phyloP scores from a whole-genome alignment of 2,329 filamentous ascomycete species.

The Penicillium rolfsii region DNA sequence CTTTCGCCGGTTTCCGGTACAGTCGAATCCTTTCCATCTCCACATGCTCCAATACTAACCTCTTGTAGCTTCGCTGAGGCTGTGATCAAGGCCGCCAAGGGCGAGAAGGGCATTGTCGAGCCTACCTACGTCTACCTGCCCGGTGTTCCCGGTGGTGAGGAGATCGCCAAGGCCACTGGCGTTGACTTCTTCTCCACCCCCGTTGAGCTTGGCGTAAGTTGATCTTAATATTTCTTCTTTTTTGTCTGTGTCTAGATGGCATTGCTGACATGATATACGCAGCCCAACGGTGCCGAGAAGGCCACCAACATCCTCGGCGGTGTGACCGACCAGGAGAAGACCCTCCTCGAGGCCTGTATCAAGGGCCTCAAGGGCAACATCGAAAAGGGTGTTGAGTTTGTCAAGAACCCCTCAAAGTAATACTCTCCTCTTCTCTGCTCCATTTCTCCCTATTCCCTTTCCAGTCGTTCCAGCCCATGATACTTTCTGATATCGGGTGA shows the following conservation, averaged over 20 bases:
- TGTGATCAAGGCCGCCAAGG: slow-evolving; percentile 83
- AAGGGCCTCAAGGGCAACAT: slow-evolving; percentile 90
- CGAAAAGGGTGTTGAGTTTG: slow-evolving; percentile 87
- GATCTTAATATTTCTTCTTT: slow-evolving; percentile 8
- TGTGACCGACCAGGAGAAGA: slow-evolving; percentile 86
- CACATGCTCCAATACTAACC: slow-evolving; percentile 27
- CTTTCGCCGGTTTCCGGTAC: slow-evolving; percentile 90
- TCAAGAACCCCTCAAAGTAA: slow-evolving; percentile 88
- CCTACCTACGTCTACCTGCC: slow-evolving; percentile 95
- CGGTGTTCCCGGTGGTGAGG: slow-evolving; percentile 84
- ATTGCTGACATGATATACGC: slow-evolving; percentile 36
- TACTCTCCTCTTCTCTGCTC: slow-evolving; percentile 43
- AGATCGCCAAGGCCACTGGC: slow-evolving; percentile 80
- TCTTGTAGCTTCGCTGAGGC: slow-evolving; percentile 81
- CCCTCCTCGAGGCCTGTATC: slow-evolving; percentile 74
- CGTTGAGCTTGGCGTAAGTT: slow-evolving; percentile 88
- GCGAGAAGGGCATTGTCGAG: slow-evolving; percentile 90
- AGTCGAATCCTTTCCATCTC: slow-evolving; percentile 28
- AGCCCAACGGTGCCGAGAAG: slow-evolving; percentile 86
- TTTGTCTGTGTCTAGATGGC: neutral
- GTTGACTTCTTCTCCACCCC: slow-evolving; percentile 95
- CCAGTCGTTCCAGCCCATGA: slow-evolving; percentile 5
- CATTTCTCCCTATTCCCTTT: slow-evolving; percentile 14
- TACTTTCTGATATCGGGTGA: neutral
- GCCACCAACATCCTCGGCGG: slow-evolving; percentile 75